Percentiles rank a stretch among this genome's conserved stretches.
Conservation (phyloP, 768 basidiomycete species). For the Lactarius akahatsu region DNA sequence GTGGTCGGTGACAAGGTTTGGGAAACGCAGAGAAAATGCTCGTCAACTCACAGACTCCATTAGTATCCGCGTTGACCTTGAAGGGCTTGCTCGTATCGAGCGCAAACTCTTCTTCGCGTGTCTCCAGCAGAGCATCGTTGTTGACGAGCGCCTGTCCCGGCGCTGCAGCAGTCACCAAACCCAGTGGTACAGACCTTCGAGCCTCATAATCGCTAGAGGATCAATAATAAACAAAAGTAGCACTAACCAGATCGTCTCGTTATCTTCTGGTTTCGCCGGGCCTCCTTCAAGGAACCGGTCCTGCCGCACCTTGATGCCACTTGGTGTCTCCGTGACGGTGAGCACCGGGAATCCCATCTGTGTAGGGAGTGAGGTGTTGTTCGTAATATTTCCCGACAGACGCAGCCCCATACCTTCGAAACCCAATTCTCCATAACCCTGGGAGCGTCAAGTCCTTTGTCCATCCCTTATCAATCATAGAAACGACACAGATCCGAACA, state of each 20-base stretch:
- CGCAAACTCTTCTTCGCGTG: conserved; percentile 63
- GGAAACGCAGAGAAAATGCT: conserved; percentile 32
- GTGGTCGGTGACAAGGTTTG: conserved; percentile 22
- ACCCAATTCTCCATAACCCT: conserved; percentile 92
- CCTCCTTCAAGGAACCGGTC: conserved; percentile 92
- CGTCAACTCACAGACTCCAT: conserved; percentile 81
- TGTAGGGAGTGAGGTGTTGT: too few relatives aligned
- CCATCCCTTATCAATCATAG: neutral
- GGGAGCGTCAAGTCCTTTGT: conserved; percentile 62
- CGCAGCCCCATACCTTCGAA: conserved; percentile 51
- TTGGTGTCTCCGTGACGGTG: conserved; percentile 72
- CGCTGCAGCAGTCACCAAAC: conserved; percentile 58
- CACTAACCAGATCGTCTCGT: conserved; percentile 80
- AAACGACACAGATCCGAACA: neutral
- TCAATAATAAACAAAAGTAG: conserved; percentile 7
- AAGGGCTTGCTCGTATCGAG: conserved; percentile 74
- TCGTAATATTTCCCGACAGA: neutral
- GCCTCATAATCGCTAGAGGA: neutral
- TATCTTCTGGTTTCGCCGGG: conserved; percentile 72
- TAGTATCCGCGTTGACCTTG: conserved; percentile 89
- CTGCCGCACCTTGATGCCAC: conserved; percentile 78
- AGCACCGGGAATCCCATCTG: conserved; percentile 89
- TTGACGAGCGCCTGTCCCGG: conserved; percentile 60
- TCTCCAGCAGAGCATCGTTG: conserved; percentile 59
- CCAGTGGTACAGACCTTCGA: conserved; percentile 76